Percentiles rank a stretch among this genome's conserved stretches.
phyloP scores from a whole-genome alignment of 2,329 filamentous ascomycete genomes.

The Dothistroma septosporum region DNA sequence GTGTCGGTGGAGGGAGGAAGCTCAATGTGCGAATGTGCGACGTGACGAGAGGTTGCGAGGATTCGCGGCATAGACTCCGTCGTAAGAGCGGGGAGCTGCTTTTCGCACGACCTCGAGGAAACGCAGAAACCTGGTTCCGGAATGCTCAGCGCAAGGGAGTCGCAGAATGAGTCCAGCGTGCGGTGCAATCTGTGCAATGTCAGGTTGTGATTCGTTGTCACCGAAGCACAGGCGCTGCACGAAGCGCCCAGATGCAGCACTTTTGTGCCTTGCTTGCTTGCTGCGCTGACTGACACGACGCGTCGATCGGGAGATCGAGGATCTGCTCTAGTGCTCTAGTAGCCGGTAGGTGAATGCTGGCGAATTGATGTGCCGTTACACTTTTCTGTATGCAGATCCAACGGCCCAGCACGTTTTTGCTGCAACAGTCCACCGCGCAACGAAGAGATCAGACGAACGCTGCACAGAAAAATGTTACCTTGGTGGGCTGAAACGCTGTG shows the following conservation, averaged over 20 bases:
- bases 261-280: not conserved
- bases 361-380: not conserved
- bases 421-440: not conserved
- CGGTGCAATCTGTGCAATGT: not conserved
- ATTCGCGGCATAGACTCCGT: slow-evolving; percentile 1
- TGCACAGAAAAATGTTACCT: not conserved
- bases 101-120: not conserved
- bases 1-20: not conserved
- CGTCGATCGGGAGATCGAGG: slow-evolving; percentile 4
- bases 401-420: not conserved
- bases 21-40: slow-evolving; percentile 5
- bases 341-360: not conserved
- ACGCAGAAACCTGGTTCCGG: slow-evolving; percentile 1
- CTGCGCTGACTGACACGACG: slow-evolving; percentile 1
- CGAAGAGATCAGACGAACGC: not conserved
- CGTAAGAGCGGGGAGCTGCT: slow-evolving; percentile 3
- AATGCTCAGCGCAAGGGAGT: slow-evolving; percentile 5
- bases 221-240: not conserved
- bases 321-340: not conserved
- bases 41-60: slow-evolving; percentile 1
- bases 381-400: not conserved
- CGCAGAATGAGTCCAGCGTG: slow-evolving; percentile 1
- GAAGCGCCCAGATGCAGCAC: slow-evolving; percentile 1
- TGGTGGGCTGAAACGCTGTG: not conserved
- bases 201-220: not conserved